Percentiles rank a stretch among this genome's conserved stretches.
phyloP scores from a whole-genome alignment of 2,329 filamentous ascomycete species.

The Neonectria magnoliae region DNA sequence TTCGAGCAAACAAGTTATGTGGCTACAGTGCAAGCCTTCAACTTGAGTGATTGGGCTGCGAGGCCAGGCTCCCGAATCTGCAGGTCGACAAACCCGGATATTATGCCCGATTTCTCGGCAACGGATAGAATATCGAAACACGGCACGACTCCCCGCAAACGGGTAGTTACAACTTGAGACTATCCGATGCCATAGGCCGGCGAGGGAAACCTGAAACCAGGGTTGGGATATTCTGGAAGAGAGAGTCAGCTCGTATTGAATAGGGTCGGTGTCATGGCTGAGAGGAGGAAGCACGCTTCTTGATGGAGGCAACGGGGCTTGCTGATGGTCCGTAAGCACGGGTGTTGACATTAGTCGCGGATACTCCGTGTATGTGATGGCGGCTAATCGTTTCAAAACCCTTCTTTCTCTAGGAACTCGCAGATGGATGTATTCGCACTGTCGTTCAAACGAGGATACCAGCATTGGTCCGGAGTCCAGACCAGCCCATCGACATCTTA shows the following conservation, averaged over 20 bases:
- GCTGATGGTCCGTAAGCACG: neutral
- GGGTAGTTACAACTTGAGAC: neutral
- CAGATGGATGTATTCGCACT: neutral
- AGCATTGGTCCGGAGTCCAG: neutral
- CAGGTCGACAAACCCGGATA: neutral
- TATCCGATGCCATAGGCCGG: neutral
- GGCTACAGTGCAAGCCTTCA: neutral
- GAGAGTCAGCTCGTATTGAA: neutral
- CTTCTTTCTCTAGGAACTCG: neutral
- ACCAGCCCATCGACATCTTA: neutral
- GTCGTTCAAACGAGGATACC: neutral
- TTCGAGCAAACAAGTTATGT: neutral
- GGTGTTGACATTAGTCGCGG: conserved; percentile 15
- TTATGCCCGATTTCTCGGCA: neutral
- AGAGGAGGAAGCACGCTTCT: neutral
- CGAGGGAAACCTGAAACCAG: neutral
- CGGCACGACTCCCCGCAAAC: neutral
- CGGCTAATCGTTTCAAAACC: neutral
- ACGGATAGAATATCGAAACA: neutral
- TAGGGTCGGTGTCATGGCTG: neutral
- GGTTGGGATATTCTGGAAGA: neutral
- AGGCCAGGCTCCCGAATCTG: neutral
- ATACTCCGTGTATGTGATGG: neutral
- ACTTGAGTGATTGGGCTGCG: neutral
- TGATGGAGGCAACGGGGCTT: neutral